A percentile compares a stretch with the other conserved stretches of the same genome.
These are phyloP conservation scores for Fusarium sp. DNA, from an alignment of 2,329 filamentous ascomycete species.

Conservation along the genomic window DNA sequence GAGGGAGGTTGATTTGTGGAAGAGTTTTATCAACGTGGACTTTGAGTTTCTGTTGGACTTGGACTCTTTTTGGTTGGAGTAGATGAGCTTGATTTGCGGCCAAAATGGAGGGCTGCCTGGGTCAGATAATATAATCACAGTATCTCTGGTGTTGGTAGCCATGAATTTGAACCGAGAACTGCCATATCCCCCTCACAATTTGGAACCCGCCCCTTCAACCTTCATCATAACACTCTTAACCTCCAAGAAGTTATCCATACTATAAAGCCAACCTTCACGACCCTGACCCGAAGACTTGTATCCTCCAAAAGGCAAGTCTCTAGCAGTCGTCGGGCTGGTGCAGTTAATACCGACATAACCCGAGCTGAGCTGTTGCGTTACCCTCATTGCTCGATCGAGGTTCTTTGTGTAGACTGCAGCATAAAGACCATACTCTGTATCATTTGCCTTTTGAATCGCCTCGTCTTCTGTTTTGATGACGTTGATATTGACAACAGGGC, in stretches of 20 bases:
- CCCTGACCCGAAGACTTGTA: conserved; percentile 34
- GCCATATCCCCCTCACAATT: not conserved
- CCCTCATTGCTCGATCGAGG: conserved; percentile 58
- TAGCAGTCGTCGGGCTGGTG: conserved; percentile 39
- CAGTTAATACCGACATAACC: conserved; percentile 72
- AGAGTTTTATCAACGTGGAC: conserved; percentile 49
- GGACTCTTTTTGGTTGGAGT: conserved; percentile 42
- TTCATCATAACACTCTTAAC: conserved; percentile 42
- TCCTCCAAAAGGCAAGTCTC: conserved; percentile 35
- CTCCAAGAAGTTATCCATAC: conserved; percentile 41
- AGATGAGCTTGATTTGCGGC: not conserved
- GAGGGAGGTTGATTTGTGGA: conserved; percentile 47
- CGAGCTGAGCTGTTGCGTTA: conserved; percentile 66
- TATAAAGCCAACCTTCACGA: conserved; percentile 26
- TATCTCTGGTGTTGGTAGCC: no score
- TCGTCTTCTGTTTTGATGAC: conserved; percentile 54
- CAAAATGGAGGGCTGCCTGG: not conserved
- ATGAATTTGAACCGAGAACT: no score
- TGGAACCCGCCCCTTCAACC: conserved; percentile 5
- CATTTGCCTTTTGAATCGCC: conserved; percentile 50
- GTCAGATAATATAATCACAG: no score
- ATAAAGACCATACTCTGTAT: conserved; percentile 67
- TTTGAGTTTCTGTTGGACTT: conserved; percentile 37
- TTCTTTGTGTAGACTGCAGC: conserved; percentile 69
- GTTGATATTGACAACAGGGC: conserved; percentile 70